These are phyloP conservation scores for Metarhizium album DNA, from an alignment of 2,329 filamentous ascomycete species.

Conservation along the genomic window DNA sequence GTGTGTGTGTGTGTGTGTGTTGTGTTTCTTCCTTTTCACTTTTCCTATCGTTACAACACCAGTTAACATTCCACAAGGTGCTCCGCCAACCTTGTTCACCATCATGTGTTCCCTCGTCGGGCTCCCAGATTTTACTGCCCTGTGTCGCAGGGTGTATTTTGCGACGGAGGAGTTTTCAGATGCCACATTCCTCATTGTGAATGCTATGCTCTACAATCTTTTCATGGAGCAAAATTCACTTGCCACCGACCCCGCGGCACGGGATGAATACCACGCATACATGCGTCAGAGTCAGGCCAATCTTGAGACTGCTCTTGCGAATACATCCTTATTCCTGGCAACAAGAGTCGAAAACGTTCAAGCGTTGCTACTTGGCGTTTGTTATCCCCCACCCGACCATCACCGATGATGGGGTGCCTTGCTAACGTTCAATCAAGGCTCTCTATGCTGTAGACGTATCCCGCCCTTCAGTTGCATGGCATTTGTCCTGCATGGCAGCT, in stretches of 20 bases:
- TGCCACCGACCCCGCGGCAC: constrained; percentile 20
- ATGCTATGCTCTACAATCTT: constrained; percentile 37
- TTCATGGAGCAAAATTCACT: constrained; percentile 34
- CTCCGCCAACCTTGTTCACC: constrained; percentile 37
- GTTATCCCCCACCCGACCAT: constrained; percentile 11
- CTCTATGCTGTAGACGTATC: constrained; percentile 53
- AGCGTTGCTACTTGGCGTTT: constrained; percentile 47
- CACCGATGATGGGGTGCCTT: background rate
- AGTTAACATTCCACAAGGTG: constrained; percentile 21
- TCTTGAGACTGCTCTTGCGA: constrained; percentile 37
- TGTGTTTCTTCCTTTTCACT: background rate
- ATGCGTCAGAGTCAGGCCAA: constrained; percentile 34
- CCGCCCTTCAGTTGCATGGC: constrained; percentile 53
- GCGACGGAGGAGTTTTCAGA: constrained; percentile 39
- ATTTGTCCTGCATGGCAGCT: constrained; percentile 47
- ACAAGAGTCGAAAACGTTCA: constrained; percentile 44
- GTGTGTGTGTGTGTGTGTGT: too few species aligned
- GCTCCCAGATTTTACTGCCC: constrained; percentile 36
- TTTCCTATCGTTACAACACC: background rate
- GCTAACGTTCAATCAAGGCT: constrained; percentile 26
- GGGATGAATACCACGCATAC: constrained; percentile 27
- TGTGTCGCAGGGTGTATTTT: constrained; percentile 41
- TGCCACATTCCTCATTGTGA: constrained; percentile 39
- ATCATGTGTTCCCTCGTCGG: constrained; percentile 39
- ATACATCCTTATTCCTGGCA: constrained; percentile 45